Conservation (phyloP, 345 rosid species). For the Erysimum cheiranthoides region DNA sequence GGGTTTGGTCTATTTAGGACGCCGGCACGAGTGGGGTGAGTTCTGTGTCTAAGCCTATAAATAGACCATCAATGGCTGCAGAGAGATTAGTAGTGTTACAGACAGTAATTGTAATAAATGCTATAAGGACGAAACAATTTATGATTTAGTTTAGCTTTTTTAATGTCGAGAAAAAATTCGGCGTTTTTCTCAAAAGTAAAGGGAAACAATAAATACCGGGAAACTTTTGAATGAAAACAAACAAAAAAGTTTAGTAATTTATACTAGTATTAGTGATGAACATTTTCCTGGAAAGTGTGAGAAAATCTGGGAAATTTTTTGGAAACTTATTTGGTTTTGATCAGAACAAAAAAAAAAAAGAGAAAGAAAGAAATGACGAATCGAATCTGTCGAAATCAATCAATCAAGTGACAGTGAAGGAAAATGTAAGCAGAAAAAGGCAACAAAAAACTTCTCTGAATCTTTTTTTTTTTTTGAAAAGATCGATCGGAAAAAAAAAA, state of each 20-base stretch:
- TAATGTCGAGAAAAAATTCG: conserved; percentile 1
- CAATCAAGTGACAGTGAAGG: conserved; percentile 35
- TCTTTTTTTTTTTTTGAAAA: conserved; percentile 36
- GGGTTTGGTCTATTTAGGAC: conserved; percentile 27
- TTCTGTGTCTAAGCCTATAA: conserved; percentile 41
- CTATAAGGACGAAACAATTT: neutral
- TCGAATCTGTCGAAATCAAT: conserved; percentile 46
- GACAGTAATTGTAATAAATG: conserved; percentile 32
- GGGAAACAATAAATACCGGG: conserved; percentile 32
- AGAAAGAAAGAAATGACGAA: conserved; percentile 25
- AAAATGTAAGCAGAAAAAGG: conserved; percentile 20
- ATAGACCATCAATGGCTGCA: conserved; percentile 45
- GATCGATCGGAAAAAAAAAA: conserved; percentile 30
- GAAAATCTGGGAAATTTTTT: neutral
- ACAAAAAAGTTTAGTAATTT: too few species aligned
- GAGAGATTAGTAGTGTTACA: conserved; percentile 33
- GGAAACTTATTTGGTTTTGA: conserved; percentile 4
- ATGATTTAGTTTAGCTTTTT: conserved; percentile 23
- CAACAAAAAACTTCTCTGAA: neutral
- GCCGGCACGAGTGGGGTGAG: conserved; percentile 46
- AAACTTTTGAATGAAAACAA: conserved; percentile 23
- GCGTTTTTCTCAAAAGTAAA: conserved; percentile 20
- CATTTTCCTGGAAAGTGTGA: conserved; percentile 16
- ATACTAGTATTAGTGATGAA: too few species aligned
- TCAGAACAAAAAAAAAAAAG: neutral